Base-by-base conservation (phyloP, 371 early-diverging fungal species). In the Syncephalis fuscata region DNA sequence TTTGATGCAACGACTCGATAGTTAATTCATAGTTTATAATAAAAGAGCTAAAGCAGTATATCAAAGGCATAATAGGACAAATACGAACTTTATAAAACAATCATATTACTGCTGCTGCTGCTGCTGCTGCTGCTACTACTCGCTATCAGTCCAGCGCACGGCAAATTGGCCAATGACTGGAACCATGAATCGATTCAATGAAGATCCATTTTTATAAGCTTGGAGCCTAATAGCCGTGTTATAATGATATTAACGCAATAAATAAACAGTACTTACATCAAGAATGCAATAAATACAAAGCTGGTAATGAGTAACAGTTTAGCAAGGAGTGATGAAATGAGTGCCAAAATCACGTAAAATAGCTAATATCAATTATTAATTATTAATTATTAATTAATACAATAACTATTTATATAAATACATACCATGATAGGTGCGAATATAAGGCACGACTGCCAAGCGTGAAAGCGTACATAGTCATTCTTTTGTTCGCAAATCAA, bases 381-480 rank as follows among this genome's bases (percentile, higher is more conserved):
- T n/a, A n/a, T n/a, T n/a, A n/a, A n/a, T n/a, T n/a, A n/a, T n/a
- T n/a, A n/a, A n/a, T n/a, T n/a, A n/a, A n/a, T n/a, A n/a, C n/a
- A n/a, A n/a, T 49, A 46, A 37, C 32, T 23, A 27, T 25, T 20
- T 17, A 27, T n/a, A n/a, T 36, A 36, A 48, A 38, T 49, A 37
- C 46, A 52, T 50, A 57, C 57, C 36, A 53, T 48, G 4, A 52
- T 21, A 1, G 48, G 17, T 17, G 47, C 45, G 27, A 55, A 55
- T 40, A 53, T 16, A 21, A 57, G n/a, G 17, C 50, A 50, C 23
- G 54, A 44, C 70, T 88, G 88, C 85, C 84, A 87, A 3, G 87
- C 86, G 57, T 86, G 86, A 61, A 84, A 88, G 52, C 88, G 62
- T 39, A 83, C 80, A 60, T 82, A 83, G 55, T 81, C 84, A 59